These are phyloP conservation scores for Dioscorea dumetorum DNA, from an alignment of 106 monocot species.

Conservation along the genomic window DNA sequence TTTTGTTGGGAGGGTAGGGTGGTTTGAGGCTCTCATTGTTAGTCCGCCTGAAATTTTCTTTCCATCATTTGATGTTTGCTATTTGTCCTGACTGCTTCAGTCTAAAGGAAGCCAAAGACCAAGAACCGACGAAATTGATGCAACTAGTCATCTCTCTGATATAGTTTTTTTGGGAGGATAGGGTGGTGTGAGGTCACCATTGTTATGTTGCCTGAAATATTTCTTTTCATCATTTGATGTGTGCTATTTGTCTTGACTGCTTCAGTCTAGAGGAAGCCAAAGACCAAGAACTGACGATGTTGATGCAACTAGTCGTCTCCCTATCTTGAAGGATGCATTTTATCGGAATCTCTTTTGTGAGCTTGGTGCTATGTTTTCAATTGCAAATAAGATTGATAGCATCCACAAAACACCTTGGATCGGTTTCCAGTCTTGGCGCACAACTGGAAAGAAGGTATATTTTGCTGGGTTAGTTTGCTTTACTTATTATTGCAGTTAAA, in stretches of 20 bases:
- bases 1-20: no score
- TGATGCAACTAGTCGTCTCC: slow-evolving; percentile 73
- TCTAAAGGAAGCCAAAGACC: slow-evolving; percentile 58
- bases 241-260: not conserved
- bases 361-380: slow-evolving; percentile 75
- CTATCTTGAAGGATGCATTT: slow-evolving; percentile 52
- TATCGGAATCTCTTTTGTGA: slow-evolving; percentile 79
- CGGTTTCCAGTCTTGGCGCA: slow-evolving; percentile 95
- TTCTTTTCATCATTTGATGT: no score
- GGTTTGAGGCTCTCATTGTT: no score
- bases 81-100: slow-evolving; percentile 27
- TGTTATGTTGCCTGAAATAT: no score
- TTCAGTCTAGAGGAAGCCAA: slow-evolving; percentile 63
- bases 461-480: not conserved
- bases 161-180: no score
- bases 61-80: no score
- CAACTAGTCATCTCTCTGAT: slow-evolving; percentile 52
- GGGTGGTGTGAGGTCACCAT: no score
- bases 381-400: slow-evolving; percentile 74
- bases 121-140: slow-evolving; percentile 81
- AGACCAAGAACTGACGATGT: slow-evolving; percentile 78
- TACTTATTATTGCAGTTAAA: no score
- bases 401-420: slow-evolving; percentile 95
- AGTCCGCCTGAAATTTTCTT: no score
- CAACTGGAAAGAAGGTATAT: slow-evolving; percentile 69